phyloP scores from a whole-genome alignment of 2,329 filamentous ascomycete species.

The Didymella pinodella region DNA sequence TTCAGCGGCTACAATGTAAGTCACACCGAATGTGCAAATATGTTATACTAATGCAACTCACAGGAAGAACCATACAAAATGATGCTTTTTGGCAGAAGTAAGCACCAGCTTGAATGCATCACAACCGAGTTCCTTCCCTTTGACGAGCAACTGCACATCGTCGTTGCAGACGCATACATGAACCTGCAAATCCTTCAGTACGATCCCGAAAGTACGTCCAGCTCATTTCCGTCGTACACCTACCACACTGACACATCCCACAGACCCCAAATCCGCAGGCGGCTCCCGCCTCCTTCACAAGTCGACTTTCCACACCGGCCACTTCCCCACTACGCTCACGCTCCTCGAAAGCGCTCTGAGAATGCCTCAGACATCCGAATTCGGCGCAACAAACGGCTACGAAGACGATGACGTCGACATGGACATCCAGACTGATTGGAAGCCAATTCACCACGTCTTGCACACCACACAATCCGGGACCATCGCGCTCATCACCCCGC shows the following conservation, averaged over 20 bases:
- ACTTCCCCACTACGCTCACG: constrained; percentile 76
- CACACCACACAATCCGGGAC: constrained; percentile 68
- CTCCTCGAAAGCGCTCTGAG: constrained; percentile 74
- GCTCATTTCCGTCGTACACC: background rate
- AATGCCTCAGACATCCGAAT: constrained; percentile 48
- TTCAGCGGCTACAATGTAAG: constrained; percentile 86
- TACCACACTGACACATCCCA: background rate
- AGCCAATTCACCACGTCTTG: constrained; percentile 44
- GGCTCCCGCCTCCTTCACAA: constrained; percentile 87
- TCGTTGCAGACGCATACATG: constrained; percentile 83
- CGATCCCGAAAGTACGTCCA: constrained; percentile 83
- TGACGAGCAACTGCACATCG: constrained; percentile 80
- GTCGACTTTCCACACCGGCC: constrained; percentile 86
- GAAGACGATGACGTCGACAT: constrained; percentile 44
- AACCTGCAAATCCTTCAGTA: constrained; percentile 91
- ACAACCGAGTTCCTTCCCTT: constrained; percentile 89
- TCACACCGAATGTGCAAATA: background rate
- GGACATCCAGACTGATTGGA: constrained; percentile 12
- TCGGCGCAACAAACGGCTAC: constrained; percentile 40
- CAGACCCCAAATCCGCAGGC: constrained; percentile 91
- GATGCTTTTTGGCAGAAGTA: constrained; percentile 88
- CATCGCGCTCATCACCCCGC: constrained; percentile 76
- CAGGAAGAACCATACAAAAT: constrained; percentile 94
- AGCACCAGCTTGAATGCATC: constrained; percentile 78
- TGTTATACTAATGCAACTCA: constrained; percentile 23